Percentiles rank a stretch among this genome's conserved stretches.
Evolutionary conservation across 495 filamentous ascomycete species (phyloP).

Genomic region (Penicillium lagena): DNA sequence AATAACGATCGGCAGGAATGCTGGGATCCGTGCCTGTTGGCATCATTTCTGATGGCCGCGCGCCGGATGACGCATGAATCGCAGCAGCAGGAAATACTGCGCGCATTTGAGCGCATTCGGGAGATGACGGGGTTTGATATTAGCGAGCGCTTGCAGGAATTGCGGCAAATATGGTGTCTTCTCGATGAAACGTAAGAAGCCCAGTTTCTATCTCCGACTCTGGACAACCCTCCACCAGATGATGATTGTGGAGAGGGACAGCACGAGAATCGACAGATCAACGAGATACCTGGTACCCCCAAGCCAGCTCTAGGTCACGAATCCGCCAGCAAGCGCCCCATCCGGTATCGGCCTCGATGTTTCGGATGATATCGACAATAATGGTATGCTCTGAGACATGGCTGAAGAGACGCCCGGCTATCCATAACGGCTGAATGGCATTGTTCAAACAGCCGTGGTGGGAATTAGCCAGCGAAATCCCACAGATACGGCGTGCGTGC

Average conservation of each 20-base stretch:
- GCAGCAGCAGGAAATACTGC: conserved; percentile 25
- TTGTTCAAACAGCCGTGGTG: conserved; percentile 44
- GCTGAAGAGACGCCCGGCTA: conserved; percentile 40
- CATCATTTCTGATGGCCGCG: conserved; percentile 27
- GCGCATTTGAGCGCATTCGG: conserved; percentile 19
- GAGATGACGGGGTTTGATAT: conserved; percentile 28
- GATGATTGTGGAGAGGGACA: background rate
- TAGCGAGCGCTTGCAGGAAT: conserved; percentile 7
- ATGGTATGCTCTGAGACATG: conserved; percentile 37
- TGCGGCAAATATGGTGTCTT: conserved; percentile 24
- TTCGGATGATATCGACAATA: conserved; percentile 32
- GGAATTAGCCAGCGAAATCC: conserved; percentile 40
- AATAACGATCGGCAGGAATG: conserved; percentile 29
- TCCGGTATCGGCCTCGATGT: conserved; percentile 38
- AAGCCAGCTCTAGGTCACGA: conserved; percentile 34
- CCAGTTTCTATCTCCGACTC: too few relatives aligned
- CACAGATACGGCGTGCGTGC: conserved; percentile 44
- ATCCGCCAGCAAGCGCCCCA: conserved; percentile 44
- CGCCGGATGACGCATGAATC: conserved; percentile 31
- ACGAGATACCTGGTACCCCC: conserved; percentile 31
- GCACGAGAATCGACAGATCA: too few relatives aligned
- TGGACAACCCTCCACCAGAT: too few relatives aligned
- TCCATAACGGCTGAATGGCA: conserved; percentile 43
- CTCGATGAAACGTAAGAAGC: conserved; percentile 10
- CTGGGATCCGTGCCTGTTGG: conserved; percentile 30